Evolutionary conservation across 345 rosid genomes (phyloP).

Genomic region (Iberis pinnata): DNA sequence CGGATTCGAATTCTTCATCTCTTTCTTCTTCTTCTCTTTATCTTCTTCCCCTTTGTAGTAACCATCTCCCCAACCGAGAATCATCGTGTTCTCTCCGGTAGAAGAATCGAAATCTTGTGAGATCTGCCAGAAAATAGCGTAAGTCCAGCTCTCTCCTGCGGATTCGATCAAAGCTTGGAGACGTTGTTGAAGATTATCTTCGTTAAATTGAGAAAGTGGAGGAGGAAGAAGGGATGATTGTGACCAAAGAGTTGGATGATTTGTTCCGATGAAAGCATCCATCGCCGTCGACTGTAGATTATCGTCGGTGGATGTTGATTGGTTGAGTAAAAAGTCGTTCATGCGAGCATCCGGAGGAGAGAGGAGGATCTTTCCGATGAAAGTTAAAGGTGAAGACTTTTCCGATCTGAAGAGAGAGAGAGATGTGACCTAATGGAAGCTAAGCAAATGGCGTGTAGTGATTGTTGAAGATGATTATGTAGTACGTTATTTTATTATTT

Average conservation of each 20-base stretch:
- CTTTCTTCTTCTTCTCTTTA: slow-evolving; percentile 43
- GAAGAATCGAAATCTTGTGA: slow-evolving; percentile 49
- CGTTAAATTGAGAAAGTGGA: slow-evolving; percentile 42
- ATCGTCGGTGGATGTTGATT: slow-evolving; percentile 58
- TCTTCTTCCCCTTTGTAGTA: slow-evolving; percentile 89
- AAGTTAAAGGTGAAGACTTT: slow-evolving; percentile 26
- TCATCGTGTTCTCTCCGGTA: slow-evolving; percentile 41
- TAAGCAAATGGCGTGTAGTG: slow-evolving; percentile 22
- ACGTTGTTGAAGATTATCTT: slow-evolving; percentile 88
- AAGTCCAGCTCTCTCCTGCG: slow-evolving; percentile 73
- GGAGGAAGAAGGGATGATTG: slow-evolving; percentile 33
- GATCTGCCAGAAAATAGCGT: slow-evolving; percentile 97
- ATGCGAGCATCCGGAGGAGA: slow-evolving; percentile 12
- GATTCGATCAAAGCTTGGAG: slow-evolving; percentile 81
- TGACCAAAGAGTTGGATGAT: slow-evolving; percentile 57
- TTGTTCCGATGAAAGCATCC: slow-evolving; percentile 89
- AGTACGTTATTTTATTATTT: no score
- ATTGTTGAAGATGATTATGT: no score
- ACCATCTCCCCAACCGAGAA: slow-evolving; percentile 95
- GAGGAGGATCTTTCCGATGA: background rate
- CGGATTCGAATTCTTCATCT: slow-evolving; percentile 23
- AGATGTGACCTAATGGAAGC: slow-evolving; percentile 24
- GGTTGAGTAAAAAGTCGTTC: slow-evolving; percentile 26
- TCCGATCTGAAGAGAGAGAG: background rate
- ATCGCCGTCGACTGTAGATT: slow-evolving; percentile 76